Evolutionary conservation across 2,329 filamentous ascomycete genomes (phyloP).

Genomic region (Truncatella angustata): DNA sequence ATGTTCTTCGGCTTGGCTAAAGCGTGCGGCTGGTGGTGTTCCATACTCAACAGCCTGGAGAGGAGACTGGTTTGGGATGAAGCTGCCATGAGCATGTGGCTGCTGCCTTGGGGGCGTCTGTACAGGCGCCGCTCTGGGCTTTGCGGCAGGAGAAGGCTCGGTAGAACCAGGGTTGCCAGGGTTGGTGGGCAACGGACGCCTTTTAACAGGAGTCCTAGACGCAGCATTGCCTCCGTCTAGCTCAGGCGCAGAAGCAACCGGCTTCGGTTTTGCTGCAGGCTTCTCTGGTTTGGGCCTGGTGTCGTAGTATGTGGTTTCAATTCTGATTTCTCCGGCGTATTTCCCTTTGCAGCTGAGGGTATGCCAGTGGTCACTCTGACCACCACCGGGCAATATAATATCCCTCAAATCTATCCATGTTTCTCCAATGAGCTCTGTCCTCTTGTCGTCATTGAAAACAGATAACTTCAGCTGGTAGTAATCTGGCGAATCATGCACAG

Average conservation of each 20-base stretch:
- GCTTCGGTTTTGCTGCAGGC: conserved; percentile 53
- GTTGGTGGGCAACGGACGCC: conserved; percentile 79
- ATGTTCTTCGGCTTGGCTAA: conserved; percentile 35
- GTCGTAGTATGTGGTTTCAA: conserved; percentile 97
- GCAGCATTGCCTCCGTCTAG: conserved; percentile 21
- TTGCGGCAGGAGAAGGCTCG: conserved; percentile 39
- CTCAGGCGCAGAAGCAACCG: conserved; percentile 32
- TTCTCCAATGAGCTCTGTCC: conserved; percentile 94
- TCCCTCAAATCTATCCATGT: conserved; percentile 81
- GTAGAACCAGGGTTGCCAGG: conserved; percentile 72
- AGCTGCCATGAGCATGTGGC: conserved; percentile 37
- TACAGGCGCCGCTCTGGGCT: conserved; percentile 38
- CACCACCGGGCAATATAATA: conserved; percentile 81
- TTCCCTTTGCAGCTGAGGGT: conserved; percentile 83
- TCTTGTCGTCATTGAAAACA: conserved; percentile 97
- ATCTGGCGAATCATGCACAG: conserved; percentile 92
- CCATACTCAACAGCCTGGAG: conserved; percentile 52
- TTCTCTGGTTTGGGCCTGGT: conserved; percentile 78
- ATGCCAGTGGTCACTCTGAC: conserved; percentile 95
- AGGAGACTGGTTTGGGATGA: conserved; percentile 51
- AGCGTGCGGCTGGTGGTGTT: conserved; percentile 33
- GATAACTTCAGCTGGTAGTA: conserved; percentile 96
- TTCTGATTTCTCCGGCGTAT: conserved; percentile 90
- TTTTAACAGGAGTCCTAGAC: conserved; percentile 65
- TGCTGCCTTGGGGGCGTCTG: conserved; percentile 48